phyloP scores from a whole-genome alignment of 164 flowering plant species.

The Cinnamomum micranthum region DNA sequence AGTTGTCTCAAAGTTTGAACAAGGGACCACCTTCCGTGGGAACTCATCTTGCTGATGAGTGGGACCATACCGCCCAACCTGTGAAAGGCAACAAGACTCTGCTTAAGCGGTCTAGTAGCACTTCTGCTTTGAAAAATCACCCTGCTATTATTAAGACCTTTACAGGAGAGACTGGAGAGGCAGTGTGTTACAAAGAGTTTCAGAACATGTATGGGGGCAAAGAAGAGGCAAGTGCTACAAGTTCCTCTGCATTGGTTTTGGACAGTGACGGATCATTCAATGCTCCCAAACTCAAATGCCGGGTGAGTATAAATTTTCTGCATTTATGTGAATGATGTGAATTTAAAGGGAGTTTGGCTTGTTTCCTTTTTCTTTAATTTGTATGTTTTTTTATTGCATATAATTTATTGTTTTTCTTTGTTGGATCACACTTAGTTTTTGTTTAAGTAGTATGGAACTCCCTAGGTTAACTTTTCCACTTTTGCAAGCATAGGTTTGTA shows the following conservation, averaged over 20 bases:
- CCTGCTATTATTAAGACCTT: conserved; percentile 12
- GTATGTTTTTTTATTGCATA: not conserved
- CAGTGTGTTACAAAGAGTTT: conserved; percentile 46
- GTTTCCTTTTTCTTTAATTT: not conserved
- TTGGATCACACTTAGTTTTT: too few relatives aligned
- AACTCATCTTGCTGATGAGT: conserved; percentile 13
- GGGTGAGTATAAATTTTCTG: conserved; percentile 20
- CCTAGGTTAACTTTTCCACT: too few relatives aligned
- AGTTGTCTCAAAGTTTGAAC: conserved; percentile 24
- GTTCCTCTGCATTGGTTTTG: conserved; percentile 14
- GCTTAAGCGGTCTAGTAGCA: conserved; percentile 30
- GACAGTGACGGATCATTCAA: conserved; percentile 18
- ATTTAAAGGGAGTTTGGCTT: not conserved
- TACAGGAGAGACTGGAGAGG: conserved; percentile 8
- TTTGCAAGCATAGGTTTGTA: too few relatives aligned
- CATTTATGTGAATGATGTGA: not conserved
- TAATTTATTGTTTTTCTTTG: too few relatives aligned
- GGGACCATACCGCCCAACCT: conserved; percentile 7
- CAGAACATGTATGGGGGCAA: conserved; percentile 38
- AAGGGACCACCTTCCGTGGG: conserved; percentile 24
- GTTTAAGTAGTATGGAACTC: too few relatives aligned
- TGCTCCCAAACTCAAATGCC: conserved; percentile 28
- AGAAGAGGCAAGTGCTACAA: conserved; percentile 7
- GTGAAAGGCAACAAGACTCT: conserved; percentile 13
- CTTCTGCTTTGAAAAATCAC: conserved; percentile 23